Evolutionary conservation across 257 asterid species (phyloP), one percentile per base, ranked within the genome.

Genomic region (Capsicum pubescens): DNA sequence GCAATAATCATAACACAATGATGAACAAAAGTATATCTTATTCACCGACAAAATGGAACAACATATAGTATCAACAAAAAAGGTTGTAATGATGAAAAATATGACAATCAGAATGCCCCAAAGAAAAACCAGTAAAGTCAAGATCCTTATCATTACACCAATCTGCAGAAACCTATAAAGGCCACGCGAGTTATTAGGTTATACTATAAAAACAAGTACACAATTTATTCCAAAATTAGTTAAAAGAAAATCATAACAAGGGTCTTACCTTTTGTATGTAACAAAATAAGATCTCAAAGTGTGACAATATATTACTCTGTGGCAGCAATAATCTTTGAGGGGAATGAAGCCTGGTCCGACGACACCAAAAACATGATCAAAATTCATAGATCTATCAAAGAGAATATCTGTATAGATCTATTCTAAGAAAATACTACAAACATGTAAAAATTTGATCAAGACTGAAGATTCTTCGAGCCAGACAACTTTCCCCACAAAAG

Each of bases 281-380:
- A 15, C 69, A 61, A 26, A 21, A 63, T 36, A 17, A 9, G 39
- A n/a, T 72, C 42, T 12, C 13, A 74, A 6, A 7, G 8, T 2
- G 42, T 36, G 42, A 36, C 42, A 44, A 44, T 4, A 2, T 2
- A 44, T 13, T 36, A 32, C 15, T 74, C 3, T 21, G n/a, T 12
- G 83, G 57, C 46, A 86, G 83, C 50, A 36, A 83, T 68, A 69
- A 71, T 59, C 66, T 68, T 69, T 83, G 86, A 59, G 86, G 86
- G 88, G 88, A 86, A 86, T 86, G 86, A 86, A 86, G 86, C 88
- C 88, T 86, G 88, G 88, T 86, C 90, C 90, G 89, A 84, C 85
- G 71, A 86, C 67, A 16, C 63, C 52, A 2, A 52, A 69, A 17
- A 80, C 14, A 61, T 76, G 55, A 85, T 2, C 9, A 17, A 58